Conservation (phyloP, 805 yeast genomes). For the Candida silvicultrix region DNA sequence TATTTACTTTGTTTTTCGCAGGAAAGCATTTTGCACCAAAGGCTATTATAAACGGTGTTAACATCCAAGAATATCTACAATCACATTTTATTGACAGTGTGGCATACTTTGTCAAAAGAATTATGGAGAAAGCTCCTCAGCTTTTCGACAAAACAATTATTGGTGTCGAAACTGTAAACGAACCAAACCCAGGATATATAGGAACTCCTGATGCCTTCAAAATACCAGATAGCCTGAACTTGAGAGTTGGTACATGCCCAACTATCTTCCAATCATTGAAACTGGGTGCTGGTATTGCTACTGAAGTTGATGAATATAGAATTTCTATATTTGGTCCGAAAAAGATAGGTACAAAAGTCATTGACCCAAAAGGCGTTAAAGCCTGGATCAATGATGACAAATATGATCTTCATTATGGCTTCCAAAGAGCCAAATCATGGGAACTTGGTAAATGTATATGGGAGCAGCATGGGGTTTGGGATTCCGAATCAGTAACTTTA, state of each 20-base stretch:
- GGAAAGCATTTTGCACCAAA: slow-evolving; percentile 76
- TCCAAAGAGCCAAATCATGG: slow-evolving; percentile 64
- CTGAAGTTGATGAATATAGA: slow-evolving; percentile 61
- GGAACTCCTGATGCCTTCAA: slow-evolving; percentile 51
- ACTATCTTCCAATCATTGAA: slow-evolving; percentile 68
- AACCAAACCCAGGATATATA: slow-evolving; percentile 72
- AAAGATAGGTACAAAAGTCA: slow-evolving; percentile 44
- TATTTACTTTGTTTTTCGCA: slow-evolving; percentile 83
- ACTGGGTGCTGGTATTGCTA: slow-evolving; percentile 72
- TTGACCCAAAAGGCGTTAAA: slow-evolving; percentile 60
- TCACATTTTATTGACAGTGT: slow-evolving; percentile 51
- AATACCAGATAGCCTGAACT: slow-evolving; percentile 55
- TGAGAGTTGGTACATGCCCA: slow-evolving; percentile 78
- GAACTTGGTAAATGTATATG: slow-evolving; percentile 68
- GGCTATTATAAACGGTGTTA: slow-evolving; percentile 59
- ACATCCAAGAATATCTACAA: slow-evolving; percentile 77
- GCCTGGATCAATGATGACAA: slow-evolving; percentile 64
- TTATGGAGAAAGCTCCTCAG: slow-evolving; percentile 35
- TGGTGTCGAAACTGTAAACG: slow-evolving; percentile 85
- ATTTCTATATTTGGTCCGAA: slow-evolving; percentile 75
- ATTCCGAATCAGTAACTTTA: slow-evolving; percentile 29
- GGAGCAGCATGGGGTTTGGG: slow-evolving; percentile 81
- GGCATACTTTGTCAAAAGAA: slow-evolving; percentile 35
- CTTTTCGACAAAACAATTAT: slow-evolving; percentile 43
- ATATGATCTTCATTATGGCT: slow-evolving; percentile 63